phyloP scores from a whole-genome alignment of 2,329 filamentous ascomycete species.

The Pyrenochaeta sp. region DNA sequence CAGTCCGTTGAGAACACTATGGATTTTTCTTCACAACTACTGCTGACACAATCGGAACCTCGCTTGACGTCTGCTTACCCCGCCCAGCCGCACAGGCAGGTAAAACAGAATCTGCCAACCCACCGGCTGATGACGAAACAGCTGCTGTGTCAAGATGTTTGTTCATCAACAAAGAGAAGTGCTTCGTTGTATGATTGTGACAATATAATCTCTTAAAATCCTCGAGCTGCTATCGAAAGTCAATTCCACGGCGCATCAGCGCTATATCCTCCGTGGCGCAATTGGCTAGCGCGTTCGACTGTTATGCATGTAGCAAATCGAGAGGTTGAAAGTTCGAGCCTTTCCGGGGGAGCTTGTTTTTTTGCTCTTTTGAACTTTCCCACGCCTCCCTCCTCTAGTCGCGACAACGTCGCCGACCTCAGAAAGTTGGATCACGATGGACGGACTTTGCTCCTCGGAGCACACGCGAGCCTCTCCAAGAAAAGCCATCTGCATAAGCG shows the following conservation, averaged over 20 bases:
- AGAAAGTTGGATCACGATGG: neutral
- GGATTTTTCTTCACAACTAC: too few species aligned
- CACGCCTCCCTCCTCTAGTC: too few species aligned
- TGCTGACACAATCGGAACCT: too few species aligned
- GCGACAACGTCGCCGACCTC: neutral
- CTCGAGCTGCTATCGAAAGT: neutral
- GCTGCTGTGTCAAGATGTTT: too few species aligned
- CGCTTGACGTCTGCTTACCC: too few species aligned
- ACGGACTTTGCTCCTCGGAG: neutral
- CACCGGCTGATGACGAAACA: too few species aligned
- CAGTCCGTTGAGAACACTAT: too few species aligned
- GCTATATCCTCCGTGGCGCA: conserved; percentile 48
- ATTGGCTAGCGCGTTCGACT: conserved; percentile 68
- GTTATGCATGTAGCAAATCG: conserved; percentile 48
- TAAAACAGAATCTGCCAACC: too few species aligned
- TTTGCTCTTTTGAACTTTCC: conserved; percentile 8
- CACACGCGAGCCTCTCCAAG: neutral
- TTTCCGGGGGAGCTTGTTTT: conserved; percentile 32
- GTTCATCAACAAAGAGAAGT: too few species aligned
- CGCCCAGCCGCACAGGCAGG: too few species aligned
- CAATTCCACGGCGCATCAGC: conserved; percentile 9
- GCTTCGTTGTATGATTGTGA: neutral
- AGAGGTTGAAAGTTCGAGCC: conserved; percentile 38
- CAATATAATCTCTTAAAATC: neutral
- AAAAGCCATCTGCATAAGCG: neutral